Base-by-base conservation (phyloP, 2,329 filamentous ascomycete species). In the Tolypocladium tropicale region DNA sequence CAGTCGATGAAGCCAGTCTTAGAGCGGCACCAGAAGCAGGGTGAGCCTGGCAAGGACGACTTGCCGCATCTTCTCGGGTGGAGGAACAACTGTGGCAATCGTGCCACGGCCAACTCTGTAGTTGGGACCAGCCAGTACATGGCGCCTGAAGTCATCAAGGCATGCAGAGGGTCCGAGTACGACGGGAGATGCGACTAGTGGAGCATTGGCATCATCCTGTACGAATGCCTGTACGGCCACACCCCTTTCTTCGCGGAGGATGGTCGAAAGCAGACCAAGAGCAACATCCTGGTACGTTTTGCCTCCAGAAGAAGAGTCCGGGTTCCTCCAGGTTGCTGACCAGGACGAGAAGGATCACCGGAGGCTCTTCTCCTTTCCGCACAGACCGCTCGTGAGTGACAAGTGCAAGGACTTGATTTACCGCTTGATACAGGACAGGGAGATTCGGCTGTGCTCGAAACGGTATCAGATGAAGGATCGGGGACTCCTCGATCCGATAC, bases 101-200 rank as follows among this genome's bases (percentile, higher is more conserved):
- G 90, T 41, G 81, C 82, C 36, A 80, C 90, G 36, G 93, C 93
- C 1, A 83, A 85, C 62, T 96, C 91, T 50, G 85, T 96, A 1
- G 93, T 97, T 12, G 93, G 93, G 2, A 97, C 94, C 2, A 96
- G 91, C 68, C 93, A 96, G 68, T 97, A 97, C 74, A 97, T 96
- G 94, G 93, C 94, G 0, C 93, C 93, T 2, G 94, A 97, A 74
- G 89, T 97, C 90, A 92, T 32, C 81, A 90, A 52, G 74, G 60
- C 56, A 51, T 57, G 56, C 25, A 56, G 56, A 30, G 59, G 59
- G 43, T 56, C 41, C 25, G 60, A 80, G 39, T 97, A 97, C 69
- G 94, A 97, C 72, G 93, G 89, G 33, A 81, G 93, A 66, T 97
- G 93, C 72, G 93, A 97, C 72, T 97, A 82, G 90, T 97, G 89